Conservation (phyloP, 2,329 filamentous ascomycete species). For the Colletotrichum phormii region DNA sequence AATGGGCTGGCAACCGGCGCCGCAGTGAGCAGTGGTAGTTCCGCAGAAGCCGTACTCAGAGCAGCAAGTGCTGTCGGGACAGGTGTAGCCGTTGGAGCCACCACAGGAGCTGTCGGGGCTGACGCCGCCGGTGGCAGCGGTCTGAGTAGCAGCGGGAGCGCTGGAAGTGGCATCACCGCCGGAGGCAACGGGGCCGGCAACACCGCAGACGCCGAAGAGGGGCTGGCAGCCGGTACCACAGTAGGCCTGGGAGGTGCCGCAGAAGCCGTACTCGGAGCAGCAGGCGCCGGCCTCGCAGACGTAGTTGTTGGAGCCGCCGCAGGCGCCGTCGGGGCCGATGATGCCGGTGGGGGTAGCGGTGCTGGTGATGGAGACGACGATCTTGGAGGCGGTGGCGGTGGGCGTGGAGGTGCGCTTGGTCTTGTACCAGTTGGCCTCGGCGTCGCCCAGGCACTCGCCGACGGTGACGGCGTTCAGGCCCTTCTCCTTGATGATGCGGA, state of each 20-base stretch:
- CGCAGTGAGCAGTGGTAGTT: constrained; percentile 37
- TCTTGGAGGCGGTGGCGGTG: constrained; percentile 31
- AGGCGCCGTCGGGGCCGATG: constrained; percentile 31
- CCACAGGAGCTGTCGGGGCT: constrained; percentile 31
- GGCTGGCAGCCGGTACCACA: constrained; percentile 38
- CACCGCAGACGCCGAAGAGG: constrained; percentile 38
- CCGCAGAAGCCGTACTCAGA: constrained; percentile 39
- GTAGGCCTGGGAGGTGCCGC: constrained; percentile 36
- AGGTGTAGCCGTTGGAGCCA: constrained; percentile 25
- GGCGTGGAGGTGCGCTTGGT: constrained; percentile 36
- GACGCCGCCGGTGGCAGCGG: constrained; percentile 25
- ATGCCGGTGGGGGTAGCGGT: constrained; percentile 37
- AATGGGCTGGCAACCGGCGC: constrained; percentile 31
- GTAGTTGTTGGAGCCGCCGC: constrained; percentile 33
- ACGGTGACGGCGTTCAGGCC: constrained; percentile 52
- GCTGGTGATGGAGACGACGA: constrained; percentile 34
- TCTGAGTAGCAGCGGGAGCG: constrained; percentile 16
- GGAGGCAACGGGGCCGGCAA: constrained; percentile 21
- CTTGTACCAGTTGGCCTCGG: constrained; percentile 58
- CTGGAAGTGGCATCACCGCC: constrained; percentile 10
- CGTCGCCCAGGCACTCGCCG: constrained; percentile 59
- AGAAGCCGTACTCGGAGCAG: constrained; percentile 40
- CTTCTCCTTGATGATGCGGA: constrained; percentile 39
- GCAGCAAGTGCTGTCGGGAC: constrained; percentile 36
- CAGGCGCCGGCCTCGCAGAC: constrained; percentile 35